Conservation (phyloP, 257 asterid genomes). For the Solanum habrochaites region DNA sequence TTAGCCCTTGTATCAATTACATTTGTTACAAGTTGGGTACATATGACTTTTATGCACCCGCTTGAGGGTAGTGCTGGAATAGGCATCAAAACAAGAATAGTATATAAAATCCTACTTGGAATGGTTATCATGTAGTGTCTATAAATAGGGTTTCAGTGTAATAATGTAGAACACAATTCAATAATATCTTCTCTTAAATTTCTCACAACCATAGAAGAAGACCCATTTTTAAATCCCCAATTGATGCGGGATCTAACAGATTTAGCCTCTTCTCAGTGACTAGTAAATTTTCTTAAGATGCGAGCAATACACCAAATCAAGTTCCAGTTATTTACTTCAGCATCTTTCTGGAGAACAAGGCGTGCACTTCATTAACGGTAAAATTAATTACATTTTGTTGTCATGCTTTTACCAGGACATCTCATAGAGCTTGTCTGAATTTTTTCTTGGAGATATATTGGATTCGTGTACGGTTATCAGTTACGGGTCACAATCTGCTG, state of each 20-base stretch:
- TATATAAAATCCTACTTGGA: neutral
- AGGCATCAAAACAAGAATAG: neutral
- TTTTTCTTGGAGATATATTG: neutral
- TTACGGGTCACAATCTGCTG: neutral
- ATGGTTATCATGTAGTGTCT: neutral
- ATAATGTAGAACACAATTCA: neutral
- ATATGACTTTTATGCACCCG: neutral
- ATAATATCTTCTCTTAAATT: neutral
- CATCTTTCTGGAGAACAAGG: neutral
- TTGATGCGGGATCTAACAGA: neutral
- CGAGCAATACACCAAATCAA: neutral
- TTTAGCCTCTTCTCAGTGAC: neutral
- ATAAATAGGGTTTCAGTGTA: neutral
- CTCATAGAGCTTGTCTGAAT: neutral
- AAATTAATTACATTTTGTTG: neutral
- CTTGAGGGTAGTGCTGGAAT: neutral
- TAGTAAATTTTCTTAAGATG: neutral
- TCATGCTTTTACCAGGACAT: neutral
- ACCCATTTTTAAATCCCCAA: neutral
- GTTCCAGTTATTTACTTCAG: neutral
- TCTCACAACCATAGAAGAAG: neutral
- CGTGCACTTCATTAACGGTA: neutral
- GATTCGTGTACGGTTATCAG: neutral
- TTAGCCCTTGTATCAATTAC: neutral
- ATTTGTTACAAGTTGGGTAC: neutral